Conservation (phyloP, 2,329 filamentous ascomycete genomes). For the Keithomyces neogunnii region DNA sequence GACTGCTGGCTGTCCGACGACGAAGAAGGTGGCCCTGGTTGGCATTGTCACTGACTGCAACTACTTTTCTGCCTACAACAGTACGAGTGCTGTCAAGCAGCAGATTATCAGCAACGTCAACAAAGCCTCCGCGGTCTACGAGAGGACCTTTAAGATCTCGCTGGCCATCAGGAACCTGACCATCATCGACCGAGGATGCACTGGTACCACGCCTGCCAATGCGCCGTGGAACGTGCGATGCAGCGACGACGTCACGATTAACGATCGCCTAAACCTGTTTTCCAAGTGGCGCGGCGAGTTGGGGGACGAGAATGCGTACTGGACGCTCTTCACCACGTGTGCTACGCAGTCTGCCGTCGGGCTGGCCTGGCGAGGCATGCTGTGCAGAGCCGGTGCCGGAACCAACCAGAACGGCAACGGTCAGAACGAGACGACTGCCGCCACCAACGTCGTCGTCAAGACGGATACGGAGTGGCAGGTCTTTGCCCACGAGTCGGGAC, state of each 20-base stretch:
- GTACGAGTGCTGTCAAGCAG: slow-evolving; percentile 48
- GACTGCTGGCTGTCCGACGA: slow-evolving; percentile 75
- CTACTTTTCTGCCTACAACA: slow-evolving; percentile 67
- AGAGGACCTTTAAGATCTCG: slow-evolving; percentile 89
- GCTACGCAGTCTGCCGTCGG: slow-evolving; percentile 79
- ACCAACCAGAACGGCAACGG: slow-evolving; percentile 36
- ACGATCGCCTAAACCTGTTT: slow-evolving; percentile 75
- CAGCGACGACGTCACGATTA: slow-evolving; percentile 53
- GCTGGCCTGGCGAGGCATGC: slow-evolving; percentile 85
- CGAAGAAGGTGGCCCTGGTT: slow-evolving; percentile 84
- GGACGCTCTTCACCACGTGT: slow-evolving; percentile 81
- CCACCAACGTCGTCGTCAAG: slow-evolving; percentile 81
- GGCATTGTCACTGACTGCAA: slow-evolving; percentile 91
- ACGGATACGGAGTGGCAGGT: slow-evolving; percentile 89
- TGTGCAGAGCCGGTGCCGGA: slow-evolving; percentile 57
- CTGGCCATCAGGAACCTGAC: slow-evolving; percentile 82
- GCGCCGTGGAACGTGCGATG: slow-evolving; percentile 83
- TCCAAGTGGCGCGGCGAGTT: slow-evolving; percentile 78
- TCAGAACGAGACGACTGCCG: slow-evolving; percentile 64
- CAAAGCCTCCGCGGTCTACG: slow-evolving; percentile 77
- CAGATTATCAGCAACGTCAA: slow-evolving; percentile 84
- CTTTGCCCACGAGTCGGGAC: slow-evolving; percentile 87
- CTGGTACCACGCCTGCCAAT: slow-evolving; percentile 54
- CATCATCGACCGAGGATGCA: slow-evolving; percentile 67
- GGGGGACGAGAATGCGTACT: slow-evolving; percentile 79